These are phyloP conservation scores for Talaromyces wortmannii DNA, from an alignment of 495 filamentous ascomycete species.

Conservation along the genomic window DNA sequence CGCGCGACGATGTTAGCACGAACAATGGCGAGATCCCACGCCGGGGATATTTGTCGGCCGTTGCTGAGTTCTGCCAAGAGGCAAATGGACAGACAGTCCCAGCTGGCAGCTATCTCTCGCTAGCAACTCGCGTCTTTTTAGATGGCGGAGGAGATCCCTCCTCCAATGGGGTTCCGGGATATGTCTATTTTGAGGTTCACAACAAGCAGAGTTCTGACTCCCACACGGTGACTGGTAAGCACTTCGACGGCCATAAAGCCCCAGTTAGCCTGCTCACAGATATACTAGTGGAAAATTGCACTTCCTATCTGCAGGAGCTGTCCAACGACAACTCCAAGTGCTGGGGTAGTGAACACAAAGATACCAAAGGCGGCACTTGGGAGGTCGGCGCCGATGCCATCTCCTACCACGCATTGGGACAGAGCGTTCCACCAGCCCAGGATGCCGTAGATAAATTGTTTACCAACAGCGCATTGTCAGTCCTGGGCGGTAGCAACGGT, in stretches of 20 bases:
- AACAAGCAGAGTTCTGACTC: neutral
- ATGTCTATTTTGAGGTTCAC: neutral
- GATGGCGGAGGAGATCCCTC: neutral
- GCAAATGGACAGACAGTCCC: neutral
- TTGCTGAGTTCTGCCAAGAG: neutral
- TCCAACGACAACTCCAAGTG: conserved; percentile 2
- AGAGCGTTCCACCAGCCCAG: neutral
- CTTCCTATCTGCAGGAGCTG: neutral
- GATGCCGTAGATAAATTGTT: neutral
- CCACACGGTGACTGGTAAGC: neutral
- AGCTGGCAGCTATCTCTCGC: neutral
- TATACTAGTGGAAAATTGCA: neutral
- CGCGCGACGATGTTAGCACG: neutral
- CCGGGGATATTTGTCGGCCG: neutral
- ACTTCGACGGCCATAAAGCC: neutral
- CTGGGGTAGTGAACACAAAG: conserved; percentile 4
- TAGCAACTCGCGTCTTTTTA: neutral
- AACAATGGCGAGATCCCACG: neutral
- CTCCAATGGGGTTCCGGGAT: neutral
- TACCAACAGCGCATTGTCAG: neutral
- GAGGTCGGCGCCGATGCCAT: conserved; percentile 1
- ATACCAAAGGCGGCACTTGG: conserved; percentile 14
- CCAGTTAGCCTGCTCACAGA: neutral
- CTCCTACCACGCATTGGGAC: neutral
- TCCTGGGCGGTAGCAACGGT: neutral